These are phyloP conservation scores for Crithidia thermophila DNA, from an alignment of 208 protist species.

Conservation along the genomic window DNA sequence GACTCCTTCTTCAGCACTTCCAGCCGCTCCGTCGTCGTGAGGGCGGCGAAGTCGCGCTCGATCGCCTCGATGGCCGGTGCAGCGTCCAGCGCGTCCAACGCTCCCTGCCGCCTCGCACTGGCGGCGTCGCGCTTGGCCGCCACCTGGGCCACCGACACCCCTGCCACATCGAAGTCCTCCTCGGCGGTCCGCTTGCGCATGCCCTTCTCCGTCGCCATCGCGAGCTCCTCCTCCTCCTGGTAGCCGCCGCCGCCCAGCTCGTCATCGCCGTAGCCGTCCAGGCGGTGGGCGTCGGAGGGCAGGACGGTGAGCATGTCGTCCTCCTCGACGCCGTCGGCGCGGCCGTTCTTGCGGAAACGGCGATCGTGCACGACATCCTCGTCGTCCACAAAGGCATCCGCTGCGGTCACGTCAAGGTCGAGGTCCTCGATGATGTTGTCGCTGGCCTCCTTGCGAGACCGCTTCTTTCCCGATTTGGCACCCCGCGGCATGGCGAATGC, in stretches of 20 bases:
- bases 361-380: constrained; percentile 79
- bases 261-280: constrained; percentile 86
- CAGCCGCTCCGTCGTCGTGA: constrained; percentile 87
- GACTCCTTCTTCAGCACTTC: constrained; percentile 90
- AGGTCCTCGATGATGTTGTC: constrained; percentile 78
- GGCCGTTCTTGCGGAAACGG: constrained; percentile 17
- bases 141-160: constrained; percentile 44
- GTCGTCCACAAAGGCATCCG: constrained; percentile 39
- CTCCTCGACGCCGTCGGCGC: constrained; percentile 32
- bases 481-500: constrained; percentile 10
- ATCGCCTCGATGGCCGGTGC: constrained; percentile 84
- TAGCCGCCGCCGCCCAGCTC: constrained; percentile 71
- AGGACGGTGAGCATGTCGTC: constrained; percentile 43
- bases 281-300: constrained; percentile 83
- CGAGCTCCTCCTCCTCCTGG: constrained; percentile 83
- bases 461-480: constrained; percentile 29
- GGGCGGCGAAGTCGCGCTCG: constrained; percentile 87
- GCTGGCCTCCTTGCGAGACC: constrained; percentile 29
- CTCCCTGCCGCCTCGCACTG: constrained; percentile 31
- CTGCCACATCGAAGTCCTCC: constrained; percentile 84
- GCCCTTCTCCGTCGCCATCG: constrained; percentile 56
- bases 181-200: constrained; percentile 62
- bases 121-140: constrained; percentile 9
- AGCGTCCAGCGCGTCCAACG: constrained; percentile 42
- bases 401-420: constrained; percentile 66